Conservation (phyloP, 148 eudicot genomes). For the Arbutus unedo region DNA sequence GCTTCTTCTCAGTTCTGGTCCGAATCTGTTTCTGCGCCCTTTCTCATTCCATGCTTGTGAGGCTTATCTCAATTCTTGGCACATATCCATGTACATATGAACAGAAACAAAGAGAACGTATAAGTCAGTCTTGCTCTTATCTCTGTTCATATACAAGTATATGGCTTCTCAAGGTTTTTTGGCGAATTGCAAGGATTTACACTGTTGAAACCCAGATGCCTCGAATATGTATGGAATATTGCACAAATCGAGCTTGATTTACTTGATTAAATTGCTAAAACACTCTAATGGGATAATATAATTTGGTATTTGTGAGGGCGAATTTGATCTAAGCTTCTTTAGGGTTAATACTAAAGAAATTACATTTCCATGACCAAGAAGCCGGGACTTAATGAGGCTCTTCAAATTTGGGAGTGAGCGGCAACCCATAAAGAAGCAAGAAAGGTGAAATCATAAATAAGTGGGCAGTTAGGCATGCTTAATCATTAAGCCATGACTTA, state of each 20-base stretch:
- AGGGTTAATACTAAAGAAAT: neutral
- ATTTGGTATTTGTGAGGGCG: neutral
- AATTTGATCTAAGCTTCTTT: neutral
- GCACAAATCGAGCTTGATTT: neutral
- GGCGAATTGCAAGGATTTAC: neutral
- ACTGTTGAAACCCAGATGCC: neutral
- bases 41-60: neutral
- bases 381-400: neutral
- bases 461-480: neutral
- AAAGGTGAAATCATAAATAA: neutral
- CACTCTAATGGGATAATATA: neutral
- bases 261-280: neutral
- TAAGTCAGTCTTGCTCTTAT: too few relatives aligned
- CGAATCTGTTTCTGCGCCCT: neutral
- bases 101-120: neutral
- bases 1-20: neutral
- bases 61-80: neutral
- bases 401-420: neutral
- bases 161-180: neutral
- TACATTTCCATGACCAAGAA: neutral
- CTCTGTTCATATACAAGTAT: too few relatives aligned
- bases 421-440: neutral
- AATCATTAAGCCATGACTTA: neutral
- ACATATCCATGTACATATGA: neutral
- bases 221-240: neutral